Evolutionary conservation across 371 early-diverging fungal species (phyloP).

Genomic region (Polyrhizophydium stewartii): DNA sequence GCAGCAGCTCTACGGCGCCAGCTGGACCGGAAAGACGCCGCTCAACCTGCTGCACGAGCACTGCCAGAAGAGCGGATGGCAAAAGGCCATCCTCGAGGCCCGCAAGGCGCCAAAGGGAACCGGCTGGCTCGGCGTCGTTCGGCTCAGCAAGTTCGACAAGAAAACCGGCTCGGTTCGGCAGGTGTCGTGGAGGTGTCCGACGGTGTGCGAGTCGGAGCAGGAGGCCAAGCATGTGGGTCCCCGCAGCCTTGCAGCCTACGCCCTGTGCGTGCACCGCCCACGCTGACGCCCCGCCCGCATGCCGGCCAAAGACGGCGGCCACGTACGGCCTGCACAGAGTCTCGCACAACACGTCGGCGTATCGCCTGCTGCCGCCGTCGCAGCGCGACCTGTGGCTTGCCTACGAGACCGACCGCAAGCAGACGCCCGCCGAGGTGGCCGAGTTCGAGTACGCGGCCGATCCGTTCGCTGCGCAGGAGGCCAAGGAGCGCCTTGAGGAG

Average conservation of each 20-base stretch:
- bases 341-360: slow-evolving; percentile 64
- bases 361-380: slow-evolving; percentile 70
- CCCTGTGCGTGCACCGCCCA: not conserved
- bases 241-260: not conserved
- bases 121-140: not conserved
- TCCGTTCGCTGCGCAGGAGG: slow-evolving; percentile 62
- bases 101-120: slow-evolving; percentile 8
- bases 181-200: slow-evolving; percentile 14
- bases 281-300: not conserved
- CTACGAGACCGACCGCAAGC: slow-evolving; percentile 45
- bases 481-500: slow-evolving; percentile 26
- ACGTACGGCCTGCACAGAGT: slow-evolving; percentile 81
- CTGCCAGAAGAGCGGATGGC: slow-evolving; percentile 74
- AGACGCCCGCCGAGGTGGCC: slow-evolving; percentile 23
- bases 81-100: slow-evolving; percentile 60
- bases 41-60: slow-evolving; percentile 72
- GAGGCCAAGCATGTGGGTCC: slow-evolving; percentile 67
- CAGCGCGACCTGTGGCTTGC: slow-evolving; percentile 70
- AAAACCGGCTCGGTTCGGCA: not conserved
- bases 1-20: not conserved
- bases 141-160: not conserved
- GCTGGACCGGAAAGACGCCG: slow-evolving; percentile 82
- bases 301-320: slow-evolving; percentile 44
- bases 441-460: slow-evolving; percentile 66
- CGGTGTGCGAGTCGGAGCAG: slow-evolving; percentile 55